Evolutionary conservation across 331 rosid genomes (phyloP).

Genomic region (Pyracantha coccinea): DNA sequence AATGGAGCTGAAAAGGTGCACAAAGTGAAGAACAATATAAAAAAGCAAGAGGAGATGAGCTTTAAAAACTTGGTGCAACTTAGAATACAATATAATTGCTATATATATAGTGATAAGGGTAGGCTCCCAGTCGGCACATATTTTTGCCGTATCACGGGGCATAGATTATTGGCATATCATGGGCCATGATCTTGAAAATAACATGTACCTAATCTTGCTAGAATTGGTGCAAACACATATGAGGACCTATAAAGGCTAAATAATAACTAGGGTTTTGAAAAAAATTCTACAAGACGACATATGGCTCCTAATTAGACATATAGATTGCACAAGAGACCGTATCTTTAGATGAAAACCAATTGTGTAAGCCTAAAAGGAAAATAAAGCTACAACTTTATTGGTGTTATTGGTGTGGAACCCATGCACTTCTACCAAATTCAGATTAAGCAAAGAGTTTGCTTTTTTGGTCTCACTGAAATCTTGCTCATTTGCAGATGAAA

Average conservation of each 20-base stretch:
- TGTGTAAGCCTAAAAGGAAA: neutral
- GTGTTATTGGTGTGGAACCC: neutral
- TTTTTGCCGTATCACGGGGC: conserved; percentile 6
- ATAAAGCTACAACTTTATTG: neutral
- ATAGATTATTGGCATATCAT: neutral
- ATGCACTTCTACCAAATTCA: neutral
- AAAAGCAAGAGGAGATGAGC: neutral
- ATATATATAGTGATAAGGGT: conserved; percentile 15
- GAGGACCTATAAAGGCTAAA: conserved; percentile 19
- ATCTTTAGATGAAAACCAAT: neutral
- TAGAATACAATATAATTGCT: neutral
- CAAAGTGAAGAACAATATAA: neutral
- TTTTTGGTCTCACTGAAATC: conserved; percentile 1
- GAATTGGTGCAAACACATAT: too few relatives aligned
- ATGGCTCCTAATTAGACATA: neutral
- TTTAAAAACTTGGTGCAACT: neutral
- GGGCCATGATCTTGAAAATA: conserved; percentile 29
- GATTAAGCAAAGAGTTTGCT: neutral
- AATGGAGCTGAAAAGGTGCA: neutral
- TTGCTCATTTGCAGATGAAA: neutral
- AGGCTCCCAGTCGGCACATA: conserved; percentile 4
- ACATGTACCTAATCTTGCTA: conserved; percentile 33
- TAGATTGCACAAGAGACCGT: too few relatives aligned
- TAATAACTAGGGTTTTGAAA: neutral
- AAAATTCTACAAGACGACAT: neutral